A percentile compares a stretch with the other conserved stretches of the same genome.
phyloP scores from a whole-genome alignment of 2,329 filamentous ascomycete species.

The Clathrospora elynae region DNA sequence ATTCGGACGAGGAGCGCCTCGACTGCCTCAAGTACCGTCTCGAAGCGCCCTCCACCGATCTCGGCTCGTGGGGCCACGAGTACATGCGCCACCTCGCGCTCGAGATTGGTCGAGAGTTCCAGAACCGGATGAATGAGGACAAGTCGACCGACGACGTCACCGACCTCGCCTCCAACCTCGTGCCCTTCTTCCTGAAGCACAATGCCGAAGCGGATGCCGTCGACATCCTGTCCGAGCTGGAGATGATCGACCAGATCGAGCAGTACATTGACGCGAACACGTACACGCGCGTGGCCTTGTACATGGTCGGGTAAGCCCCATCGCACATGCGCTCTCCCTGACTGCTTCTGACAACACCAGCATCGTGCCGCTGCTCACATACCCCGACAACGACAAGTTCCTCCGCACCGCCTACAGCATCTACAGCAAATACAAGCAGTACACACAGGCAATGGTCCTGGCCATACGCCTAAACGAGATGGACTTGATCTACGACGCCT shows the following conservation, averaged over 20 bases:
- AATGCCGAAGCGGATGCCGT: slow-evolving; percentile 98
- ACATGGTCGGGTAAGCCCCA: slow-evolving; percentile 77
- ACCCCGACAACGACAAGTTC: slow-evolving; percentile 96
- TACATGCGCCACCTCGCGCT: slow-evolving; percentile 94
- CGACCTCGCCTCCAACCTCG: slow-evolving; percentile 79
- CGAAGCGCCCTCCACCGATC: slow-evolving; percentile 85
- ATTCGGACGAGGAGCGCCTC: slow-evolving; percentile 92
- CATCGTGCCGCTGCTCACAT: slow-evolving; percentile 97
- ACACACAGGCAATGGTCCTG: slow-evolving; percentile 89
- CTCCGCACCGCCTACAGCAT: slow-evolving; percentile 90
- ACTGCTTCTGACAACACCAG: slow-evolving; percentile 49
- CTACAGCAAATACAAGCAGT: slow-evolving; percentile 90
- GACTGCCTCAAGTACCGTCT: slow-evolving; percentile 96
- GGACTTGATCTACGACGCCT: slow-evolving; percentile 79
- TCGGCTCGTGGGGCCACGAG: slow-evolving; percentile 97
- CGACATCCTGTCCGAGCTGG: slow-evolving; percentile 93
- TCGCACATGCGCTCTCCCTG: not conserved
- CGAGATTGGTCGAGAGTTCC: slow-evolving; percentile 94
- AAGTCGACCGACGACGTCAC: slow-evolving; percentile 82
- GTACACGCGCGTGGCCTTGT: slow-evolving; percentile 89
- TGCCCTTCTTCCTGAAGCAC: slow-evolving; percentile 94
- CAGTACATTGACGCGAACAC: slow-evolving; percentile 93
- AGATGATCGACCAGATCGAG: slow-evolving; percentile 92
- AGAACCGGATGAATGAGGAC: slow-evolving; percentile 82
- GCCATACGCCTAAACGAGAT: slow-evolving; percentile 91